These are phyloP conservation scores for Micromonas commoda DNA, from an alignment of 139 green algal species.

Conservation along the genomic window DNA sequence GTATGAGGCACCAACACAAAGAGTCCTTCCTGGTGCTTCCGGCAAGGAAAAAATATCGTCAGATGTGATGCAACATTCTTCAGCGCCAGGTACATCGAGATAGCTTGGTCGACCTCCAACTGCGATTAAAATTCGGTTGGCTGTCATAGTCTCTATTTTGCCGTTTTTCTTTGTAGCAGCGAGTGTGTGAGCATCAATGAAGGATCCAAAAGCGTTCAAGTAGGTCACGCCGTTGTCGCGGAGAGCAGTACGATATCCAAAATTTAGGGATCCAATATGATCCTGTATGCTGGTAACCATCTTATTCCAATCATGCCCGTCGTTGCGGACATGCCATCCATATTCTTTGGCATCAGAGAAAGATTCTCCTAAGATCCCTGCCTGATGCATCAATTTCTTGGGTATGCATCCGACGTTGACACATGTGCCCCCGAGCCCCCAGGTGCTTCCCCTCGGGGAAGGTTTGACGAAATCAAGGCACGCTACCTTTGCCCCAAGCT, in stretches of 20 bases:
- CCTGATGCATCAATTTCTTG: slow-evolving; percentile 55
- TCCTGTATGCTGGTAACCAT: slow-evolving; percentile 46
- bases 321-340: slow-evolving; percentile 38
- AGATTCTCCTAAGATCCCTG: slow-evolving; percentile 47
- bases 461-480: slow-evolving; percentile 53
- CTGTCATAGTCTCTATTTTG: slow-evolving; percentile 30
- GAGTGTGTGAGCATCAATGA: slow-evolving; percentile 44
- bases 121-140: slow-evolving; percentile 46
- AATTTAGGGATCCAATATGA: slow-evolving; percentile 51
- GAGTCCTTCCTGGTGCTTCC: slow-evolving; percentile 42
- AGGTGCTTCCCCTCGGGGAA: slow-evolving; percentile 40
- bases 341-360: slow-evolving; percentile 46
- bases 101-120: slow-evolving; percentile 54
- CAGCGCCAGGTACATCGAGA: slow-evolving; percentile 45
- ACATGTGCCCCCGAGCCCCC: slow-evolving; percentile 51
- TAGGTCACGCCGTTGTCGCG: slow-evolving; percentile 46
- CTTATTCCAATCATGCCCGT: slow-evolving; percentile 34
- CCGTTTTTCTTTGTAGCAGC: slow-evolving; percentile 40
- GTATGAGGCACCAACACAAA: slow-evolving; percentile 47
- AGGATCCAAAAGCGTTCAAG: slow-evolving; percentile 43
- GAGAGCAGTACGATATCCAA: slow-evolving; percentile 45
- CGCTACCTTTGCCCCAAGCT: slow-evolving; percentile 45
- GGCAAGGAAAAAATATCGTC: slow-evolving; percentile 49
- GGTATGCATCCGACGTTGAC: slow-evolving; percentile 58
- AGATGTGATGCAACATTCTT: slow-evolving; percentile 48